Evolutionary conservation across 2,329 filamentous ascomycete genomes (phyloP), one percentile per base, ranked within the genome.

Genomic region (Ophiostoma australiae): DNA sequence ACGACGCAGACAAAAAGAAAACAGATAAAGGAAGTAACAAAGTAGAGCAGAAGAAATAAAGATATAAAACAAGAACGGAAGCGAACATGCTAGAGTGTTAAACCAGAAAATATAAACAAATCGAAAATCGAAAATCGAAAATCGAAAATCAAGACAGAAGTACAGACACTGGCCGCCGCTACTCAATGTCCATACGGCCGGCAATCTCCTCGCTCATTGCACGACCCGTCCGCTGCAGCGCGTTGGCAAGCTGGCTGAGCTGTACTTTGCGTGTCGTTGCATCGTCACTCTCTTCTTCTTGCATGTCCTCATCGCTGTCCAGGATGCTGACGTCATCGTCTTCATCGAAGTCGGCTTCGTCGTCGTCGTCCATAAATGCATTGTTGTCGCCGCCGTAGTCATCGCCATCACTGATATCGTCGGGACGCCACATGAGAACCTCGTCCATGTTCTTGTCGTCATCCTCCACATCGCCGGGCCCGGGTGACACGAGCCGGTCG

Each of bases 131-230:
- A 44, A 52, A 37, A 4, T 37, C 35, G 8, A 37, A 37, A 8
- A 37, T 39, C 37, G 20, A 65, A 44, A 44, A 63, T 20, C 1
- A 44, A 37, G 27, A 69, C 11, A 69, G 44, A 58, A 58, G n/a
- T 61, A 41, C 17, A 66, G 11, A 20, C 15, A 8, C 44, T 7
- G 37, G 41, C 11, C 35, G 67, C 70, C 23, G 37, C 10, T 70
- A 74, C 78, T 83, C 87, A 75, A 90, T 85, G 76, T 90, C 88
- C 86, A 90, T 89, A 27, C 83, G 81, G 4, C 83, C 83, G 39
- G 86, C 87, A 67, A 90, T 83, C 73, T 90, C 88, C 78, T 90
- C 87, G 74, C 87, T 89, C 78, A 89, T 83, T 39, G 84, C 84
- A 58, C 87, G 82, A 63, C 80, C 80, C 67, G 80, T 79, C 13